Base-by-base conservation (phyloP, 768 basidiomycete species). In the Myochromella boudieri region DNA sequence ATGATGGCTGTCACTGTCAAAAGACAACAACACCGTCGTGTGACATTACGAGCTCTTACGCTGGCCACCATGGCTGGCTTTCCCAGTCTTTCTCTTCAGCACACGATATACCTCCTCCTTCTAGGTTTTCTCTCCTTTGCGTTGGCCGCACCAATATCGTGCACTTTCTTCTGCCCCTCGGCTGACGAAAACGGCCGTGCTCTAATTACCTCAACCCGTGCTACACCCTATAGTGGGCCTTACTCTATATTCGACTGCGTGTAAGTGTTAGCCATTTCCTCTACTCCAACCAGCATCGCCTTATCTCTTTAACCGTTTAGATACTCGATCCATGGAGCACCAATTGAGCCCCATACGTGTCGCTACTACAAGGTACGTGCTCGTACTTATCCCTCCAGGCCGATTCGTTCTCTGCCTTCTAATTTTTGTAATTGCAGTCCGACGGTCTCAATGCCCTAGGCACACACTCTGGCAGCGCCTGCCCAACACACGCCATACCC, bases 191-290 rank as follows among this genome's bases (percentile, higher is more conserved):
- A 43, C 21, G 56, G 54, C 14, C 29, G 42, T 42, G 26, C n/a
- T 6, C 48, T 60, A 7, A 53, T 60, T 6, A 44, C 29, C 10
- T 44, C 44, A 7, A 41, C 45, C 11, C n/a, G 50, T 20, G 52
- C 58, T 2, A 44, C 52, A 29, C 31, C 47, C 3, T 55, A 57
- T 22, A 49, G 51, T 10, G 53, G 46, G 1, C 44, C 58, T 11
- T 60, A 55, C 37, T 57, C 58, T 5, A 52, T 60, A 17, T 60
- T 60, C 37, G 58, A 60, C 18, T 60, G 58, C 37, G 43, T 60
- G 54, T 60, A 45, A 34, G 53, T 50, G 7, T 8, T n/a, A 29
- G 18, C n/a, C 21, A 3, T 25, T 15, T 21, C 29, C 18, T 20
- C 15, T 18, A 14, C 11, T 8, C 27, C 32, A 5, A 7, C 29